These are phyloP conservation scores for Paramecium caudatum DNA, from an alignment of 73 alveolate species.

Conservation along the genomic window DNA sequence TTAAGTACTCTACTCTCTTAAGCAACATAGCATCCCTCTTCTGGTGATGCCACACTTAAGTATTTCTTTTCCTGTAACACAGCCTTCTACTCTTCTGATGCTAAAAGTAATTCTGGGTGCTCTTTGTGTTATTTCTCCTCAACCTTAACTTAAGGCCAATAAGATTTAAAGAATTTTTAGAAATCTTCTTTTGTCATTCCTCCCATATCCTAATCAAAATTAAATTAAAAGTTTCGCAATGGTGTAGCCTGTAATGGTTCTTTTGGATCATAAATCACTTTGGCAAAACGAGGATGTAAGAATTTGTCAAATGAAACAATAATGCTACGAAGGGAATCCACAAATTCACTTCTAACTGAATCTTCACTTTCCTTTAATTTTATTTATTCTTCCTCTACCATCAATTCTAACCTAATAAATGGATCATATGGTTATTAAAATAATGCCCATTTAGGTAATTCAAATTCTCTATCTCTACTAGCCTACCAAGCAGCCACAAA, in stretches of 20 bases:
- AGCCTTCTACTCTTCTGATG: constrained; percentile 52
- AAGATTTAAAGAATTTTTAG: constrained; percentile 14
- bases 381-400: constrained; percentile 53
- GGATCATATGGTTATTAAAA: constrained; percentile 53
- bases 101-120: constrained; percentile 36
- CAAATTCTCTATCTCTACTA: constrained; percentile 38
- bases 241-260: background rate
- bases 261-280: constrained; percentile 52
- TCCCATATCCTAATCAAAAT: constrained; percentile 61
- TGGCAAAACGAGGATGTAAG: constrained; percentile 56
- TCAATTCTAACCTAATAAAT: constrained; percentile 22
- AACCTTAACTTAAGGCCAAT: constrained; percentile 49
- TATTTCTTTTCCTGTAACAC: constrained; percentile 57
- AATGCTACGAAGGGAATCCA: constrained; percentile 44
- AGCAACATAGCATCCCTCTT: constrained; percentile 59
- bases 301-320: constrained; percentile 70
- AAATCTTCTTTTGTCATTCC: constrained; percentile 56
- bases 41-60: constrained; percentile 52
- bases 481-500: background rate
- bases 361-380: constrained; percentile 64
- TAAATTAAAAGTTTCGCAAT: constrained; percentile 10
- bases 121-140: constrained; percentile 37
- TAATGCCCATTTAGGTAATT: constrained; percentile 3
- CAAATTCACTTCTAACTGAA: constrained; percentile 57
- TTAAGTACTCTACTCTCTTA: constrained; percentile 19